These are phyloP conservation scores for Dactylellina leptospora DNA, from an alignment of 2,329 filamentous ascomycete species.

Conservation along the genomic window DNA sequence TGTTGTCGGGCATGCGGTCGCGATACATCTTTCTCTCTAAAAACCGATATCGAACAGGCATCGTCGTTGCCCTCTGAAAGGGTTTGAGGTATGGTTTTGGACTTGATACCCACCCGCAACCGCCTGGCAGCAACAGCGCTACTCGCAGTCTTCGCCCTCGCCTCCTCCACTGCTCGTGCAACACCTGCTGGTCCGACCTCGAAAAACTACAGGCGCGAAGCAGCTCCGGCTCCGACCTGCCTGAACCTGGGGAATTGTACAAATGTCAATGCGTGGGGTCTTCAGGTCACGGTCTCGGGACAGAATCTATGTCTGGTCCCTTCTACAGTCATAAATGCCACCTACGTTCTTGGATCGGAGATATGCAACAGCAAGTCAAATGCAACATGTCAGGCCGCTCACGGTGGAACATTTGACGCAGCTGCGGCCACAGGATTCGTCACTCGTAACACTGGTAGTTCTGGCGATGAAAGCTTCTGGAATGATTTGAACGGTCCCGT, in stretches of 20 bases:
- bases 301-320: slow-evolving; percentile 44
- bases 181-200: slow-evolving; percentile 9
- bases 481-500: slow-evolving; percentile 42
- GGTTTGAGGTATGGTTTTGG: slow-evolving; percentile 12
- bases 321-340: slow-evolving; percentile 47
- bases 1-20: slow-evolving; percentile 45
- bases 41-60: slow-evolving; percentile 2
- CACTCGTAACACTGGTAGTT: slow-evolving; percentile 3
- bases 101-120: slow-evolving; percentile 1
- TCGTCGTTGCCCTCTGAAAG: background rate
- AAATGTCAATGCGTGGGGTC: slow-evolving; percentile 47
- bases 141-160: slow-evolving; percentile 17
- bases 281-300: slow-evolving; percentile 34
- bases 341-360: slow-evolving; percentile 38
- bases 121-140: slow-evolving; percentile 1
- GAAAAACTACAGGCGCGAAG: slow-evolving; percentile 1
- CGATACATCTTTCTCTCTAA: slow-evolving; percentile 9
- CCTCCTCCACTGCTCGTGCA: slow-evolving; percentile 17
- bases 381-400: slow-evolving; percentile 38
- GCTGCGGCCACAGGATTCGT: slow-evolving; percentile 9
- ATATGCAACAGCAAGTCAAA: slow-evolving; percentile 45
- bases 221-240: slow-evolving; percentile 25
- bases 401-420: slow-evolving; percentile 35
- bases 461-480: slow-evolving; percentile 39
- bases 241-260: slow-evolving; percentile 48